Conservation (phyloP, 2,329 filamentous ascomycete genomes). For the Trichoderma lentiforme region DNA sequence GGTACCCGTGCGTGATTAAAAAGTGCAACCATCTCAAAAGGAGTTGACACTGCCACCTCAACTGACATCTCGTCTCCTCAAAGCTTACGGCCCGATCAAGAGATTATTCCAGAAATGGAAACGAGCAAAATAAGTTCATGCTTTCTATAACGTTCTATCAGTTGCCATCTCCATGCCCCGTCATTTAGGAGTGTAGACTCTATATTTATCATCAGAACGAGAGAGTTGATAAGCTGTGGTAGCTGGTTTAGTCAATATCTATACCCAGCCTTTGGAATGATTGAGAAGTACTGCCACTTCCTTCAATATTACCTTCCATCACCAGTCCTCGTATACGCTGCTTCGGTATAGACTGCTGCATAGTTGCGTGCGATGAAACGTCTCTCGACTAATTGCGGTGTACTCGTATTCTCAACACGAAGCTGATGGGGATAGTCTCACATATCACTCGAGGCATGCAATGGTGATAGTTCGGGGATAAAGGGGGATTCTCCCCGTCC, state of each 20-base stretch:
- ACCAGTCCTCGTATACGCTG: background rate
- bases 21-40: background rate
- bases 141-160: background rate
- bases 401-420: background rate
- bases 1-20: background rate
- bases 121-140: background rate
- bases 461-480: background rate
- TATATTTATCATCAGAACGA: background rate
- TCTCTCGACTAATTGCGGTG: background rate
- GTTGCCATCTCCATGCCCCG: background rate
- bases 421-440: background rate
- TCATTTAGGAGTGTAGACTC: background rate
- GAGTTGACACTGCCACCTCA: background rate
- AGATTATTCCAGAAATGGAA: background rate
- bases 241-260: background rate
- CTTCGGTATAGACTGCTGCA: background rate
- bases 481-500: background rate
- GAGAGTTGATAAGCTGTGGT: background rate
- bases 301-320: background rate
- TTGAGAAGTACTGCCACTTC: background rate
- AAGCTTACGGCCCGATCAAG: background rate
- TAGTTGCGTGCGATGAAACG: background rate
- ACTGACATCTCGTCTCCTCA: background rate
- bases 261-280: background rate
- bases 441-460: background rate